These are phyloP conservation scores for Thermoascus crustaceus DNA, from an alignment of 2,329 filamentous ascomycete species.

Conservation along the genomic window DNA sequence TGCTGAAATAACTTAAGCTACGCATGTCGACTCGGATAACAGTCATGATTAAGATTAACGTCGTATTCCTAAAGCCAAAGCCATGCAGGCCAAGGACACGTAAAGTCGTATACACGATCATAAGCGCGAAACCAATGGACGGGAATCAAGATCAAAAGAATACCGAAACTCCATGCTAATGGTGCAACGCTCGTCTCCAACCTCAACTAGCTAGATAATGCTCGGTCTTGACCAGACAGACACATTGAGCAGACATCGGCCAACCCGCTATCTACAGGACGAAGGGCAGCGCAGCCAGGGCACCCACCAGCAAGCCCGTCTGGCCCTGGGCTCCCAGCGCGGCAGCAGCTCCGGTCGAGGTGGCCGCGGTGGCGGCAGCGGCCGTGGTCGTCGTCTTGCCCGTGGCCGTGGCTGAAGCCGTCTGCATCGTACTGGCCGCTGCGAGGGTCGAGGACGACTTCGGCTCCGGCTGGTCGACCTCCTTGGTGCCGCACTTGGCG, in stretches of 20 bases:
- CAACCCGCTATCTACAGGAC: constrained; percentile 42
- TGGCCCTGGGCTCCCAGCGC: constrained; percentile 41
- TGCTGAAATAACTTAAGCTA: no score
- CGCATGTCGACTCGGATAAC: no score
- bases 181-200: no score
- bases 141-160: constrained; percentile 1
- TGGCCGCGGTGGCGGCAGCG: constrained; percentile 26
- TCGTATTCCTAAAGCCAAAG: no score
- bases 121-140: constrained; percentile 5
- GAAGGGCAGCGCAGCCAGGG: constrained; percentile 50
- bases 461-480: constrained; percentile 36
- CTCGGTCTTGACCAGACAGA: background rate
- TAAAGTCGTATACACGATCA: constrained; percentile 8
- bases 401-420: constrained; percentile 19
- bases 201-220: background rate
- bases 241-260: constrained; percentile 3
- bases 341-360: constrained; percentile 36
- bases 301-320: constrained; percentile 44
- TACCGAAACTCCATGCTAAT: constrained; percentile 2
- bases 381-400: constrained; percentile 19
- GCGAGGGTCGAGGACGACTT: constrained; percentile 22
- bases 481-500: constrained; percentile 46
- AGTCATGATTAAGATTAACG: background rate
- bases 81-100: constrained; percentile 8
- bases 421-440: constrained; percentile 13